Evolutionary conservation across 179 eudicot genomes (phyloP).

Genomic region (Nepenthes alata): DNA sequence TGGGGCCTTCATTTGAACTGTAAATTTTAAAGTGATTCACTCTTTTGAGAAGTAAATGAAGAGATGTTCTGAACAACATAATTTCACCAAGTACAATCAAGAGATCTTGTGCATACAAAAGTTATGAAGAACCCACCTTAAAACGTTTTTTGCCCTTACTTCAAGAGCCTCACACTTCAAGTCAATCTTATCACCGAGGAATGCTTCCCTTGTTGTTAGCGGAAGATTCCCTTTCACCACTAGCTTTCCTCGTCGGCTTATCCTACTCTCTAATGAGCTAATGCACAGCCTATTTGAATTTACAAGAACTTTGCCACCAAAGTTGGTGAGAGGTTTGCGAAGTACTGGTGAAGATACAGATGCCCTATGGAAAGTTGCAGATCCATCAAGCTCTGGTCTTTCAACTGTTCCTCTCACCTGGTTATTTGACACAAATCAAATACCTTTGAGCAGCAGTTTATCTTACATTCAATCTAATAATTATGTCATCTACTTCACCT

Average conservation of each 20-base stretch:
- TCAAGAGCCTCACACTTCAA: slow-evolving; percentile 90
- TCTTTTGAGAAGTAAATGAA: too few relatives aligned
- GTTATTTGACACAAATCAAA: slow-evolving; percentile 16
- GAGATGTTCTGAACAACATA: too few relatives aligned
- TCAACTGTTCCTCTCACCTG: slow-evolving; percentile 99
- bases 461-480: neutral
- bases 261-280: slow-evolving; percentile 85
- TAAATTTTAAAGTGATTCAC: too few relatives aligned
- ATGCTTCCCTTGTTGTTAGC: slow-evolving; percentile 63
- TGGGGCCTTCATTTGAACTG: too few relatives aligned
- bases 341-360: slow-evolving; percentile 95
- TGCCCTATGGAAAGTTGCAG: slow-evolving; percentile 94
- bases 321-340: slow-evolving; percentile 76
- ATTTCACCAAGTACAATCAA: too few relatives aligned
- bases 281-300: slow-evolving; percentile 83
- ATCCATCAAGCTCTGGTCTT: slow-evolving; percentile 93
- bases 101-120: neutral
- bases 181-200: slow-evolving; percentile 84
- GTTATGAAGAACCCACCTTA: slow-evolving; percentile 41
- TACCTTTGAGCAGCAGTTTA: slow-evolving; percentile 9
- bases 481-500: neutral
- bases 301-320: slow-evolving; percentile 85
- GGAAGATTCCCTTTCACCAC: slow-evolving; percentile 85
- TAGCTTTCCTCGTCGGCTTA: slow-evolving; percentile 87
- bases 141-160: slow-evolving; percentile 79